These are phyloP conservation scores for Alternaria sp. DNA, from an alignment of 2,329 filamentous ascomycete genomes.

Conservation along the genomic window DNA sequence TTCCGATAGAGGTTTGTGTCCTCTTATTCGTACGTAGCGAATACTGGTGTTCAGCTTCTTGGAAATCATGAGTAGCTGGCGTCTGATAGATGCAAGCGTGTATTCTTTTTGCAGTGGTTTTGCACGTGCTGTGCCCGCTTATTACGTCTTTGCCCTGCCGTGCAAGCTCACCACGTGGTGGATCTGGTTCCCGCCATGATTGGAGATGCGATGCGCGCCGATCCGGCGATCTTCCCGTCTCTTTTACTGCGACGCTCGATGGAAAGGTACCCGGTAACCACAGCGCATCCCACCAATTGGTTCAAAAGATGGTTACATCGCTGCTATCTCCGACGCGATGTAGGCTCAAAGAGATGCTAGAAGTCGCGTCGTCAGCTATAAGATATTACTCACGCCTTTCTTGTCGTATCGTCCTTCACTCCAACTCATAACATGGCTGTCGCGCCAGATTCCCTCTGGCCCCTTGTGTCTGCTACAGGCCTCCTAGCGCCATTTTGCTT, in stretches of 20 bases:
- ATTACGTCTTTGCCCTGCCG: not conserved
- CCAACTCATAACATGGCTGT: not conserved
- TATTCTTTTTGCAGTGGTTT: not conserved
- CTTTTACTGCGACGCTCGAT: not conserved
- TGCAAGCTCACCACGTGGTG: not conserved
- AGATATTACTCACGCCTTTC: not conserved
- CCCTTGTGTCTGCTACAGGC: not conserved
- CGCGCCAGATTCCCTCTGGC: not conserved
- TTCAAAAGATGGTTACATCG: not conserved
- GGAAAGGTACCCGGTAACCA: not conserved
- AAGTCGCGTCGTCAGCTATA: not conserved
- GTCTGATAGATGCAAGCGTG: not conserved
- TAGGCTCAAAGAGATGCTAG: not conserved
- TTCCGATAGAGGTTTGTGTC: not conserved
- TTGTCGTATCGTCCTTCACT: not conserved
- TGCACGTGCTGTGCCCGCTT: not conserved
- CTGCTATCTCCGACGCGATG: not conserved
- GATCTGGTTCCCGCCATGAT: not conserved
- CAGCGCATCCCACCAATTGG: not conserved
- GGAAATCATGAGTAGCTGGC: not conserved
- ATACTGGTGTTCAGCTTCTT: not conserved
- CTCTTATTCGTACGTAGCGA: not conserved
- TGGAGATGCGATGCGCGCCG: not conserved
- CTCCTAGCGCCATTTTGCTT: not conserved
- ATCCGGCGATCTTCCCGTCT: not conserved